Evolutionary conservation across 2,329 filamentous ascomycete species (phyloP).

Genomic region (Didymella lethalis): DNA sequence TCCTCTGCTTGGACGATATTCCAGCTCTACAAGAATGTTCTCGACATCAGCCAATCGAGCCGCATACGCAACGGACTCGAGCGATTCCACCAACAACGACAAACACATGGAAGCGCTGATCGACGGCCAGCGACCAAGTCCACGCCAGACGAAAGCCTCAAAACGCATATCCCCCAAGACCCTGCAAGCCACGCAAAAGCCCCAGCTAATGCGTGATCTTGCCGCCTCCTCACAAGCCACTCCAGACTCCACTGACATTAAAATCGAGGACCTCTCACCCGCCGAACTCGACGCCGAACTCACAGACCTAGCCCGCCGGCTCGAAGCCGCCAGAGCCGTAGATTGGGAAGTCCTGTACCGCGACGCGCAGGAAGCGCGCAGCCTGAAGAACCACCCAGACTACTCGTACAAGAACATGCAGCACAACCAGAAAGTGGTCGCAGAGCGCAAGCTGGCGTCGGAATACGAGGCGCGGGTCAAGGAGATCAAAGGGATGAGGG

Average conservation of each 20-base stretch:
- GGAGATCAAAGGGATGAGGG: neutral
- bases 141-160: neutral
- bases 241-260: no score
- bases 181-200: neutral
- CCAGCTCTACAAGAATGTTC: slow-evolving; percentile 10
- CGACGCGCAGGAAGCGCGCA: neutral
- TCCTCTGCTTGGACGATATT: neutral
- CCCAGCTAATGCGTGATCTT: slow-evolving; percentile 10
- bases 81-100: neutral
- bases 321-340: neutral
- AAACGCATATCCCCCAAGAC: neutral
- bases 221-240: neutral
- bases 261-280: no score
- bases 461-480: neutral
- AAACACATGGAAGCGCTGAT: neutral
- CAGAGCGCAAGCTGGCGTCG: neutral
- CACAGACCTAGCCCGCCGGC: neutral
- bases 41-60: slow-evolving; percentile 8
- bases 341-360: neutral
- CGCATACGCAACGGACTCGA: neutral
- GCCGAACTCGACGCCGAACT: neutral
- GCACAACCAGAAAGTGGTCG: neutral
- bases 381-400: neutral
- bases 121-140: neutral
- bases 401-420: neutral